phyloP scores from a whole-genome alignment of 2,329 filamentous ascomycete genomes.

The Colletotrichum lupini region DNA sequence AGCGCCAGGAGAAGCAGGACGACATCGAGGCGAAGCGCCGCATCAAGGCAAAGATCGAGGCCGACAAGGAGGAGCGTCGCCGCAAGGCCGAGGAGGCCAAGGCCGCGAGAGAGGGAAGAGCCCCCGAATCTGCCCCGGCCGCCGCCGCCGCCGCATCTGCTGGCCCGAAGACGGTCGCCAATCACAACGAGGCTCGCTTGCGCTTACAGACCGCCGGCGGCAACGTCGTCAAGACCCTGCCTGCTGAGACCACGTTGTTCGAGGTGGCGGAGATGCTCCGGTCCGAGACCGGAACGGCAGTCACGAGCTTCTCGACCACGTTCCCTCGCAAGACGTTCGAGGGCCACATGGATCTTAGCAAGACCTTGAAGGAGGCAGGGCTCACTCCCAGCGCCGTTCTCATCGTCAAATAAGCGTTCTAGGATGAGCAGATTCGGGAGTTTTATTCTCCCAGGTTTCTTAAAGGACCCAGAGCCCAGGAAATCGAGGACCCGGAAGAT shows the following conservation, averaged over 20 bases:
- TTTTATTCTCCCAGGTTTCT: no score
- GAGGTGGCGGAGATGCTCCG: constrained; percentile 85
- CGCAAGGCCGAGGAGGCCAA: constrained; percentile 88
- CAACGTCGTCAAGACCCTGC: constrained; percentile 87
- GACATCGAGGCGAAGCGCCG: constrained; percentile 88
- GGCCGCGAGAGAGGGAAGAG: constrained; percentile 83
- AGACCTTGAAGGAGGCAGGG: constrained; percentile 92
- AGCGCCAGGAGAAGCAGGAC: constrained; percentile 87
- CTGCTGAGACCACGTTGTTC: constrained; percentile 90
- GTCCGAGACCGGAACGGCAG: constrained; percentile 75
- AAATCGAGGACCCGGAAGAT: background rate
- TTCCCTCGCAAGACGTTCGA: constrained; percentile 87
- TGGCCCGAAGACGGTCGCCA: constrained; percentile 70
- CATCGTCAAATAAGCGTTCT: constrained; percentile 68
- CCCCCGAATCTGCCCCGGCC: constrained; percentile 58
- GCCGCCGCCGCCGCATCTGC: constrained; percentile 51
- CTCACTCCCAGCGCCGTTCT: constrained; percentile 91
- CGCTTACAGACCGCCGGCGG: constrained; percentile 81
- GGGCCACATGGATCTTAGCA: constrained; percentile 79
- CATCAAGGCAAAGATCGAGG: constrained; percentile 93
- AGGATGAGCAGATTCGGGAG: constrained; percentile 6
- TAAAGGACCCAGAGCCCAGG: background rate
- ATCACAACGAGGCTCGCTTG: constrained; percentile 84
- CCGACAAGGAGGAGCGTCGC: constrained; percentile 89
- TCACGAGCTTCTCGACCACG: constrained; percentile 83